These are phyloP conservation scores for Mycosphaerella sp. DNA, from an alignment of 2,329 filamentous ascomycete species.

Conservation along the genomic window DNA sequence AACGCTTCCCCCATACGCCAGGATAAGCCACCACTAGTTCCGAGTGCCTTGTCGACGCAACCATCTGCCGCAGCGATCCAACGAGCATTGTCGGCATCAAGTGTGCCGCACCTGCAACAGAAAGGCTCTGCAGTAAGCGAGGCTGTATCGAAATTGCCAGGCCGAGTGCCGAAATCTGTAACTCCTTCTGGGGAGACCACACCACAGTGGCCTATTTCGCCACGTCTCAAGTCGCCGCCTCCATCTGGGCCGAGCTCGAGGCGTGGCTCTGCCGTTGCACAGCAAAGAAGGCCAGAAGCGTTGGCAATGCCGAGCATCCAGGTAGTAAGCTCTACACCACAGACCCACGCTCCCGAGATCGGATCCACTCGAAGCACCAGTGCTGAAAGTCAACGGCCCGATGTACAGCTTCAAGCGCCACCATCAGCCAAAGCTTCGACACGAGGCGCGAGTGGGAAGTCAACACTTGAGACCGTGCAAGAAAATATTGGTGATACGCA, in stretches of 20 bases:
- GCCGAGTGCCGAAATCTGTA: constrained; percentile 54
- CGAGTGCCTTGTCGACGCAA: constrained; percentile 39
- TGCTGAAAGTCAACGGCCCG: constrained; percentile 26
- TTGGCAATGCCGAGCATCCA: constrained; percentile 39
- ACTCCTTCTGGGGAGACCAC: constrained; percentile 43
- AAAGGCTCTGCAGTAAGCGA: constrained; percentile 50
- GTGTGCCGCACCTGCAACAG: constrained; percentile 58
- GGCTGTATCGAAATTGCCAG: constrained; percentile 53
- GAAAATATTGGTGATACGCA: constrained; percentile 29
- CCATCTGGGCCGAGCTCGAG: constrained; percentile 46
- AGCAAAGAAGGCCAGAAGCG: constrained; percentile 35
- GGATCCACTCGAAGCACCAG: constrained; percentile 13
- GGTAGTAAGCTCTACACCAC: constrained; percentile 42
- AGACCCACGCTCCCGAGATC: constrained; percentile 29
- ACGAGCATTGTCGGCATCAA: constrained; percentile 61
- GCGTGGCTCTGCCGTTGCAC: constrained; percentile 35
- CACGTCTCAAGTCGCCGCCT: constrained; percentile 66
- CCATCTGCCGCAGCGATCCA: constrained; percentile 58
- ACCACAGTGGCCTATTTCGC: constrained; percentile 70
- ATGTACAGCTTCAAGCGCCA: constrained; percentile 33
- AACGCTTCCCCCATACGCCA: constrained; percentile 44
- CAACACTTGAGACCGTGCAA: constrained; percentile 80
- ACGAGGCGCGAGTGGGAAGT: constrained; percentile 37
- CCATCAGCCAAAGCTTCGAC: constrained; percentile 36
- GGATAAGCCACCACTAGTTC: constrained; percentile 36